A percentile compares a stretch with the other conserved stretches of the same genome.
Conservation (phyloP, 2,329 filamentous ascomycete species). For the Trichoderma atrobrunneum region DNA sequence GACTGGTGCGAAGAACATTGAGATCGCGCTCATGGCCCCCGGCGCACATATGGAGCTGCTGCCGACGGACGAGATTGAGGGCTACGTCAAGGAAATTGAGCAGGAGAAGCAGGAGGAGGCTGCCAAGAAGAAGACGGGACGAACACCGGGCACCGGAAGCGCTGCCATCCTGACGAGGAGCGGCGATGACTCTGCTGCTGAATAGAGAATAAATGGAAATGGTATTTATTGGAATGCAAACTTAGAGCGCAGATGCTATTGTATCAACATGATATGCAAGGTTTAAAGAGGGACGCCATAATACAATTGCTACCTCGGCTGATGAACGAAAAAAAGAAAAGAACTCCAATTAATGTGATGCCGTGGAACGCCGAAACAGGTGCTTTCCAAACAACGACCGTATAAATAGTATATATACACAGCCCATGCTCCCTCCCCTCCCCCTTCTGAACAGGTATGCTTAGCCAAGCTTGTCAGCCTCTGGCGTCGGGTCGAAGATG, state of each 20-base stretch:
- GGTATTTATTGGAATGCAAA: slow-evolving; percentile 26
- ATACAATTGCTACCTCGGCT: slow-evolving; percentile 22
- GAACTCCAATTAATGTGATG: slow-evolving; percentile 16
- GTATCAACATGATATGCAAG: slow-evolving; percentile 38
- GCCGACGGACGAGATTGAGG: slow-evolving; percentile 92
- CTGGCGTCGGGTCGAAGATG: slow-evolving; percentile 73
- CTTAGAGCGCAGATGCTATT: slow-evolving; percentile 31
- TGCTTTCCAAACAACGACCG: slow-evolving; percentile 19
- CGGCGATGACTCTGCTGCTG: slow-evolving; percentile 40
- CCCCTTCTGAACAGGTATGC: not conserved
- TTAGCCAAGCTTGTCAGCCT: slow-evolving; percentile 74
- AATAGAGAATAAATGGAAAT: slow-evolving; percentile 29
- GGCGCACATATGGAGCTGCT: slow-evolving; percentile 91
- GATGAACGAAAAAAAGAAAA: not conserved
- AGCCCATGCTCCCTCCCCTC: not conserved
- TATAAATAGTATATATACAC: not conserved
- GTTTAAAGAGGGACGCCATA: slow-evolving; percentile 27
- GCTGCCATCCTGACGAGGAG: slow-evolving; percentile 72
- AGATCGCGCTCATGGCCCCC: slow-evolving; percentile 97
- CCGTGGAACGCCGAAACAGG: slow-evolving; percentile 30
- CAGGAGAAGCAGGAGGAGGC: slow-evolving; percentile 99
- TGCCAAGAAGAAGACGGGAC: slow-evolving; percentile 89
- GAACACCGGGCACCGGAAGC: slow-evolving; percentile 65
- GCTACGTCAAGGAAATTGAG: slow-evolving; percentile 98
- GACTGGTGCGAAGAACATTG: slow-evolving; percentile 98